Base-by-base conservation (phyloP, 225 moss, liverwort and hornwort species). In the Takakia lepidozioides region DNA sequence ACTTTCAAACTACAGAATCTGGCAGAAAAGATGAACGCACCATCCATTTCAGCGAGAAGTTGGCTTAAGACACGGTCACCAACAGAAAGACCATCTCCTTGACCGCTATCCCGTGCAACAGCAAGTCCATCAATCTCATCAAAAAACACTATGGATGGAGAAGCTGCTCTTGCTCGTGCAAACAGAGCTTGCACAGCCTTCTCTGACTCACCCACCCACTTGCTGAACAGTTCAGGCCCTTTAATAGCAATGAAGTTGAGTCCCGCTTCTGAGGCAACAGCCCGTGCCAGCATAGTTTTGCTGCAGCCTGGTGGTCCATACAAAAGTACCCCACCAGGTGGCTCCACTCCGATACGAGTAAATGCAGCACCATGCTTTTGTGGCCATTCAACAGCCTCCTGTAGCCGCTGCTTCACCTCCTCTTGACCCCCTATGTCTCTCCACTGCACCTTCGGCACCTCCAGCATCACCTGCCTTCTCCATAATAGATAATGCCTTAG, bases 31-130 rank as follows among this genome's bases (percentile, higher is more conserved):
- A 19, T 18, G 10, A 13, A 39, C 57, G 29, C 72, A 95, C 95
- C 95, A 64, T 95, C 95, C 86, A 95, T 82, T 72, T 95, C 95
- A 29, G 80, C 80, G 22, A 90, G 95, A 44, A 98, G 70, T 52
- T 98, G 95, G 80, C 86, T 90, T 80, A 98, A 90, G 39, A 98
- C 95, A 43, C 95, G 84, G 58, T 90, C 90, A 18, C 90, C 87
- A 2, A 98, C 95, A 35, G 95, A 90, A 60, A 84, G 76, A 46
- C 78, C 87, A 23, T 65, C 77, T 1, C 67, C 61, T 43, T 68
- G 65, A 29, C 65, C 69, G 45, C 67, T 73, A 37, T 73, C 85
- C 27, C 95, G 74, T 25, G 85, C 71, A 24, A 85, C 87, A 46
- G 84, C 90, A 62, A 98, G 87, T 23, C 84, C 90, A 59, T 98